Evolutionary conservation across 2,329 filamentous ascomycete species (phyloP), one percentile per base, ranked within the genome.

Genomic region (Pyrenochaeta sp.): DNA sequence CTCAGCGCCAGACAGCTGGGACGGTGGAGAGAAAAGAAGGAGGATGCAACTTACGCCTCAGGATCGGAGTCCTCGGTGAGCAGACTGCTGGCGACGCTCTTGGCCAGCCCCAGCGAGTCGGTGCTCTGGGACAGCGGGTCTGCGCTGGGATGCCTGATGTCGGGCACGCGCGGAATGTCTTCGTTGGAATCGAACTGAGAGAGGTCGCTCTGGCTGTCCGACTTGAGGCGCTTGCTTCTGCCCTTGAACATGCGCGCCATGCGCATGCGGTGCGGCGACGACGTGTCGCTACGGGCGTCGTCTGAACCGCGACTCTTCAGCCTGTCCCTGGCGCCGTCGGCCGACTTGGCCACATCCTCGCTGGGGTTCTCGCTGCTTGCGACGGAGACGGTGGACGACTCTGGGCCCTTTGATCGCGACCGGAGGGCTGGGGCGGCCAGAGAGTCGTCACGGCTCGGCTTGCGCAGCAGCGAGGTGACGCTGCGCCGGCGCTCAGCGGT

Each of bases 221-320:
- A 64, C 52, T 68, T 68, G 39, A 64, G 67, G 53, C 68, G 65
- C 47, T 69, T 74, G 39, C 68, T 70, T 62, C 81, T 79, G 60
- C 79, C 81, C 51, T 79, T 79, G 67, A 85, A 78, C 50, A 86
- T 71, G 60, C 81, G 83, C 10, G 83, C 81, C 57, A 87, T 78
- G 47, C 82, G 80, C 60, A 76, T 79, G 54, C 62, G 66, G 46
- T 69, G 67, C 29, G 67, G 67, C 23, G 78, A 67, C 5, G 68
- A 79, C 42, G 74, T 74, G 64, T 76, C 76, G 61, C 75, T 76
- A 54, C 66, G 64, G 35, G 61, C 66, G 48, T 76, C 75, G 39
- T 79, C 78, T n/a, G 76, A 77, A 45, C 63, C 64, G 45, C 76
- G 71, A 30, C 73, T 72, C 52, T 68, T 75, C 52, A 77, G 67